Base-by-base conservation (phyloP, 768 basidiomycete species). In the Russula dissimulans region DNA sequence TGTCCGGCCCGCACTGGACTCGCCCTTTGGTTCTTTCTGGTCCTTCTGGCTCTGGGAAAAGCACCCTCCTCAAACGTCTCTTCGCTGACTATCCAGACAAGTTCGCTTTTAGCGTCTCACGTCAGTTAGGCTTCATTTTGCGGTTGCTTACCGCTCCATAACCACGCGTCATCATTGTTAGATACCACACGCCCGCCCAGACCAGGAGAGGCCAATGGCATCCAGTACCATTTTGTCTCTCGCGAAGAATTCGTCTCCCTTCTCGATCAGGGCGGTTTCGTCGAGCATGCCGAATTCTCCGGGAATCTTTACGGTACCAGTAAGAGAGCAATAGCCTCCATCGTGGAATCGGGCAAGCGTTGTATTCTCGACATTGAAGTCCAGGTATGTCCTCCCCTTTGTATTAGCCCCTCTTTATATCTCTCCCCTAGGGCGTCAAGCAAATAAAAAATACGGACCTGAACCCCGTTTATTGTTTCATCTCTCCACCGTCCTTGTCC, bases 351-450 rank as follows among this genome's bases (percentile, higher is more conserved):
- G 3, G 91, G 90, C 15, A 82, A 80, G 62, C 83, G 91, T 12
- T 97, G 95, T 70, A 86, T 98, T 60, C 80, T 98, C 42, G 95
- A 98, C 70, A 98, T 98, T 60, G 95, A 98, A 69, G 86, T 89
- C 10, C 95, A 98, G 86, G 92, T 90, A 69, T 58, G 77, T 74
- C 49, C 18, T 36, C 55, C 26, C 57, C 42, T 44, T 60, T 42
- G 41, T 44, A 34, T 41, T 32, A 57, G 10, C 36, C 38, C 39
- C 52, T 54, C 59, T 49, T 36, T 54, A 60, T 60, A 56, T 57
- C 46, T 36, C 18, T 60, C 47, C 55, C 55, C 39, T 72, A 95
- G 91, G 95, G 95, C 52, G 91, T 98, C 61, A 87, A 84, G 59
- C 90, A 95, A 73, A 87, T 97, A 69, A 97, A 95, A 70, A 75